Conservation (phyloP, 176 grass and related monocot species). For the Phragmites australis region DNA sequence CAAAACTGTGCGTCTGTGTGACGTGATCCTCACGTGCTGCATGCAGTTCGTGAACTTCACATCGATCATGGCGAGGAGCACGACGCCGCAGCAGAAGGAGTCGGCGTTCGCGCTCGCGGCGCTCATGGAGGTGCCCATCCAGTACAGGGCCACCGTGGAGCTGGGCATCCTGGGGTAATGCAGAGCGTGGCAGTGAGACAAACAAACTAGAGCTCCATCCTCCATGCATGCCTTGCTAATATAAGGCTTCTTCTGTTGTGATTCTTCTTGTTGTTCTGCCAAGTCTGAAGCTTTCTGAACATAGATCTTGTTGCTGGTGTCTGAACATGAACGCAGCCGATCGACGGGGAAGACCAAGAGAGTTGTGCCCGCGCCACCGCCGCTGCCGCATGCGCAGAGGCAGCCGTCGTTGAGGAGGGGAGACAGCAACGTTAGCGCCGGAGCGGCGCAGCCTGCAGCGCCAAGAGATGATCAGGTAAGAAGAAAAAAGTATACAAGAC, state of each 20-base stretch:
- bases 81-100: constrained; percentile 65
- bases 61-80: constrained; percentile 65
- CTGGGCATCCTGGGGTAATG: constrained; percentile 76
- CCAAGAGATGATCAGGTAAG: constrained; percentile 46
- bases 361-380: constrained; percentile 59
- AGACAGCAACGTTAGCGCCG: constrained; percentile 4
- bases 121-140: constrained; percentile 91
- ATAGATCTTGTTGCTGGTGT: background rate
- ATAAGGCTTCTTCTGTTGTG: background rate
- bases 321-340: constrained; percentile 33
- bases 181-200: background rate
- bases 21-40: background rate
- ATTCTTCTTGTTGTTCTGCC: background rate
- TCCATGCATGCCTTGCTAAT: too few species aligned
- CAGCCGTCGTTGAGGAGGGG: constrained; percentile 44
- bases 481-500: background rate
- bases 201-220: background rate
- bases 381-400: constrained; percentile 46
- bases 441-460: background rate
- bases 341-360: constrained; percentile 57
- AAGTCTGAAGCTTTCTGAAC: background rate
- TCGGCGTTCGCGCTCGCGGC: constrained; percentile 83
- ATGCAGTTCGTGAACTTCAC: constrained; percentile 90
- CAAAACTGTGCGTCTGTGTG: background rate
- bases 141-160: constrained; percentile 93